Evolutionary conservation across 495 filamentous ascomycete species (phyloP), one percentile per base, ranked within the genome.

Genomic region (Elaphomyces granulatus): DNA sequence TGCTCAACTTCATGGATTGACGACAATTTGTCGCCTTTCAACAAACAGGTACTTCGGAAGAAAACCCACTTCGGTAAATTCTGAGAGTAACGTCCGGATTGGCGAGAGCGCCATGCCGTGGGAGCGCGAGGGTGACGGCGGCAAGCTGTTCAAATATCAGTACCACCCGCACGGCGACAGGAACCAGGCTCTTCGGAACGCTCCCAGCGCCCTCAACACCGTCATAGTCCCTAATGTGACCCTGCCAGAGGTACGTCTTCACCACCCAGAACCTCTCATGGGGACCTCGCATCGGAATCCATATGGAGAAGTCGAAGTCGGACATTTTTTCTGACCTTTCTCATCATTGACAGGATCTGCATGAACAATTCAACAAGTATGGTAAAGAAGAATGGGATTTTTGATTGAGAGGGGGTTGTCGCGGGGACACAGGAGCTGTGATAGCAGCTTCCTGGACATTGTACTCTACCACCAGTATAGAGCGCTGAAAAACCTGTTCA

Each of bases 291-390:
- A 18, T 14, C 6, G 26, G 18, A 40, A 26, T 31, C 18, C 15
- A 30, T n/a, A n/a, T n/a, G n/a, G 30, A 20, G 15, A 16, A 14
- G 16, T 28, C 12, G 8, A 6, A n/a, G 18, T 12, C 36, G 36
- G 19, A 40, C 20, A 47, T 35, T 15, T 37, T 34, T 34, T 50
- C 50, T 60, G 37, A 58, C 39, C 33, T 33, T 32, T n/a, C 45
- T 32, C 40, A 14, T 46, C n/a, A n/a, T 41, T 42, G 38, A 26
- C 43, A 94, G 90, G 66, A 74, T 36, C 73, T 92, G 41, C 90
- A 98, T 65, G 90, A 96, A 49, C 78, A 78, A 59, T 96, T 77
- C 73, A 98, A 98, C 77, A 98, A 98, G 74, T 94, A 79, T 72
- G 90, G 88, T 62, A 96, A 95, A 75, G 90, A 95, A 53, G 64